Conservation (phyloP, 106 monocot species). For the Gastrodia elata region DNA sequence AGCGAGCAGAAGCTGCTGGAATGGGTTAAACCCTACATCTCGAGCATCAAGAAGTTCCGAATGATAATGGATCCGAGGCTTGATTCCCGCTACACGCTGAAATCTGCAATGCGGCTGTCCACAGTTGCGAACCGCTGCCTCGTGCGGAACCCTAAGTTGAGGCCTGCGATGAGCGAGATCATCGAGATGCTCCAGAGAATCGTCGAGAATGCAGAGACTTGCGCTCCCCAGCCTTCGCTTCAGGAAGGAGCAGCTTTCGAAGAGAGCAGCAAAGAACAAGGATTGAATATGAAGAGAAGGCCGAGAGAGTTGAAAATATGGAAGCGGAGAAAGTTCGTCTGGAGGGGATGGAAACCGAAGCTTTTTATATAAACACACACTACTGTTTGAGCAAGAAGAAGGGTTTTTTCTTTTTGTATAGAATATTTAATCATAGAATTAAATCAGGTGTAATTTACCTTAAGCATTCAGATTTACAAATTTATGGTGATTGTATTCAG, state of each 20-base stretch:
- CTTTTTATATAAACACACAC: conserved; percentile 16
- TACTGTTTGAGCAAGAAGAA: no score
- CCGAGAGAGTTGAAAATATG: conserved; percentile 18
- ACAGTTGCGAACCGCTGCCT: conserved; percentile 70
- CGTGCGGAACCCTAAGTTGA: conserved; percentile 35
- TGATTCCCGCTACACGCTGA: conserved; percentile 36
- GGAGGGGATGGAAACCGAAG: conserved; percentile 33
- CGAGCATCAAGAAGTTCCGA: conserved; percentile 53
- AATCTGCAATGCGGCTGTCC: conserved; percentile 54
- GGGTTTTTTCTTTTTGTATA: no score
- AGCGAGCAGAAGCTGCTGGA: conserved; percentile 80
- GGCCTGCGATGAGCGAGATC: conserved; percentile 85
- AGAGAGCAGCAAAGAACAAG: conserved; percentile 19
- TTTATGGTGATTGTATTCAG: no score
- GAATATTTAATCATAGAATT: no score
- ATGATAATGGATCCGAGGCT: conserved; percentile 71
- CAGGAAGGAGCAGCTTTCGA: conserved; percentile 3
- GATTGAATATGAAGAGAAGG: conserved; percentile 26
- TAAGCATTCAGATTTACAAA: no score
- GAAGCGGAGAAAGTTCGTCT: conserved; percentile 19
- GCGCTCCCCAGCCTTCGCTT: conserved; percentile 29
- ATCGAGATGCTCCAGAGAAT: conserved; percentile 47
- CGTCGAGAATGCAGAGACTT: conserved; percentile 28
- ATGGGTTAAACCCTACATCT: conserved; percentile 72
- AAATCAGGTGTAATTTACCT: no score